Evolutionary conservation across 805 yeast species (phyloP), one percentile per base, ranked within the genome.

Genomic region (Monosporozyma aerobia): DNA sequence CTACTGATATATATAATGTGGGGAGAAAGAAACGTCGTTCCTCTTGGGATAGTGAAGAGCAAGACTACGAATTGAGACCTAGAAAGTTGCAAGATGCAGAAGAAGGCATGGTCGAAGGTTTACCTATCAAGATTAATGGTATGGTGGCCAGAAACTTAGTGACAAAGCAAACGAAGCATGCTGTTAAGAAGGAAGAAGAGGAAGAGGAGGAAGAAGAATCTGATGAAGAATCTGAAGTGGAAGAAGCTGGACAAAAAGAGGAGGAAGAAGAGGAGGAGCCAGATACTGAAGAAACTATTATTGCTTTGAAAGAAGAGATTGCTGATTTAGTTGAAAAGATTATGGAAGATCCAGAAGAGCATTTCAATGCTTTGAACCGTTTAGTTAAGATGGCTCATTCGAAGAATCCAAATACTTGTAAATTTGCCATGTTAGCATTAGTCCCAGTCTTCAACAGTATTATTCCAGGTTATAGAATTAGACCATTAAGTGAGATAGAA

Each of bases 341-440:
- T 37, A 81, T 81, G 61, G 95, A 90, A 64, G 87, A 88, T 54
- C 97, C 98, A 6, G 98, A 94, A 67, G 96, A 88, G 62, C 79
- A 90, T 61, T 75, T 85, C 7, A 64, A 78, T 13, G 73, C 81
- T 30, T 72, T 90, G 11, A 76, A 85, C 2, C 79, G 90, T 63
- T 73, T 87, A 49, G 72, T 87, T 51, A 80, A 77, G 59, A 85
- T 86, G 89, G 75, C 87, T 0, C 77, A 73, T 53, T 83, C 94
- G 1, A 78, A 77, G 58, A 82, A 85, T 58, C 73, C 79, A 52
- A 84, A 77, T 61, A 82, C 87, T 2, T 72, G 82, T 39, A 85
- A 86, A 67, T 73, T 90, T 51, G 78, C 96, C 0, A 71, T 90
- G 55, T 71, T 89, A 56, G 84, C 98, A 0, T 75, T 90, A 55